Conservation (phyloP, 2,329 filamentous ascomycete species). For the Nigrospora sphaerica region DNA sequence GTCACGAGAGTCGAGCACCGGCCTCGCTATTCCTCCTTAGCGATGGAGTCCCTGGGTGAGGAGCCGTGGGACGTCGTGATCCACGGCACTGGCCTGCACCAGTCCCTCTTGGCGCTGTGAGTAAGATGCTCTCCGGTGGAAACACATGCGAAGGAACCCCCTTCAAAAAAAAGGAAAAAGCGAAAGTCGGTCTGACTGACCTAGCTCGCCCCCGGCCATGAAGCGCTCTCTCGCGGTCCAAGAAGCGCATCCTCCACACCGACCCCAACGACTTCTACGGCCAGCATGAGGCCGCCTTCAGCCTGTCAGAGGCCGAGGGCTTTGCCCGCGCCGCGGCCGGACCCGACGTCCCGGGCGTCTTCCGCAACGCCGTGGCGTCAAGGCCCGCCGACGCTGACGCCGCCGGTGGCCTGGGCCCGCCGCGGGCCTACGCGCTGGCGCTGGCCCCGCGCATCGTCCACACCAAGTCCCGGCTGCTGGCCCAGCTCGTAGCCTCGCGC, state of each 20-base stretch:
- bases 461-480: slow-evolving; percentile 69
- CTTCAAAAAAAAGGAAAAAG: slow-evolving; percentile 10
- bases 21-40: slow-evolving; percentile 3
- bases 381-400: slow-evolving; percentile 24
- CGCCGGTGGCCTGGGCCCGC: slow-evolving; percentile 45
- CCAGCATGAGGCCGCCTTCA: slow-evolving; percentile 76
- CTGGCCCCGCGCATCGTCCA: slow-evolving; percentile 85
- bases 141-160: slow-evolving; percentile 3
- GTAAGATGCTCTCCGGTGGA: slow-evolving; percentile 15
- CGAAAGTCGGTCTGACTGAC: slow-evolving; percentile 62
- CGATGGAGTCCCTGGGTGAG: slow-evolving; percentile 69
- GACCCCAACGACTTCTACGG: slow-evolving; percentile 88
- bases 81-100: slow-evolving; percentile 68
- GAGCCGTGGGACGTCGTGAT: slow-evolving; percentile 75
- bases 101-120: slow-evolving; percentile 76
- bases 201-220: slow-evolving; percentile 36
- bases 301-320: slow-evolving; percentile 69
- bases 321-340: slow-evolving; percentile 45
- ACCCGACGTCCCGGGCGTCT: slow-evolving; percentile 11
- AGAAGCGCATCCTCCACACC: slow-evolving; percentile 85
- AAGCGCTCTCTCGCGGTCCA: slow-evolving; percentile 88
- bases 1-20: background rate
- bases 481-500: slow-evolving; percentile 78
- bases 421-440: slow-evolving; percentile 74
- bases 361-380: slow-evolving; percentile 29